Conservation (phyloP, 371 early-diverging fungal species). For the Sanchytrium tribonematis region DNA sequence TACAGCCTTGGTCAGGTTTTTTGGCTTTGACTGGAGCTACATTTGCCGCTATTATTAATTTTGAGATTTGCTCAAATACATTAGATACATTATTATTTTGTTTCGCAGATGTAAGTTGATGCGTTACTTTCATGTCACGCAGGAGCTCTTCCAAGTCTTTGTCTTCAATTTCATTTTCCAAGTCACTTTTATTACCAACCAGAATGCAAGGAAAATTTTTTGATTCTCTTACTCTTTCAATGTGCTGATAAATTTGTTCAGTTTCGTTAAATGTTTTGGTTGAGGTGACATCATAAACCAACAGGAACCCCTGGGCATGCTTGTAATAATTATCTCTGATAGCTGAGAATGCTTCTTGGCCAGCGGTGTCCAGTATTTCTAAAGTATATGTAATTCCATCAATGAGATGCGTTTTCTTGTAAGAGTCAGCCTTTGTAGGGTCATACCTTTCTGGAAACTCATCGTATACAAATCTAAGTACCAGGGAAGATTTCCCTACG, state of each 20-base stretch:
- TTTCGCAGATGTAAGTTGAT: too few species aligned
- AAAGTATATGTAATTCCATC: constrained; percentile 25
- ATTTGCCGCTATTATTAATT: too few species aligned
- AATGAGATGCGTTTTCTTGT: constrained; percentile 30
- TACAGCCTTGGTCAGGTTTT: too few species aligned
- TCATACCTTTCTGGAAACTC: constrained; percentile 84
- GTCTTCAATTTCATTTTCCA: too few species aligned
- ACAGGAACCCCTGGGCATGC: constrained; percentile 63
- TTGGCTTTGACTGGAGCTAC: too few species aligned
- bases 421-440: constrained; percentile 76
- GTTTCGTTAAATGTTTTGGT: constrained; percentile 48
- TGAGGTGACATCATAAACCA: constrained; percentile 56
- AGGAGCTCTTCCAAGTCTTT: too few species aligned
- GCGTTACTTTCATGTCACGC: too few species aligned
- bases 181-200: constrained; percentile 62
- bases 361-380: constrained; percentile 76
- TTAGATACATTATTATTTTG: too few species aligned
- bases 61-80: too few species aligned
- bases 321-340: constrained; percentile 63
- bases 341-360: constrained; percentile 40
- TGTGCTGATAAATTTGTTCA: constrained; percentile 11
- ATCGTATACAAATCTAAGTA: constrained; percentile 66
- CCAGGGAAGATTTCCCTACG: constrained; percentile 74
- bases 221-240: background rate
- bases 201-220: constrained; percentile 49